phyloP scores from a whole-genome alignment of 2,329 filamentous ascomycete species.

The Cladophialophora bantiana region DNA sequence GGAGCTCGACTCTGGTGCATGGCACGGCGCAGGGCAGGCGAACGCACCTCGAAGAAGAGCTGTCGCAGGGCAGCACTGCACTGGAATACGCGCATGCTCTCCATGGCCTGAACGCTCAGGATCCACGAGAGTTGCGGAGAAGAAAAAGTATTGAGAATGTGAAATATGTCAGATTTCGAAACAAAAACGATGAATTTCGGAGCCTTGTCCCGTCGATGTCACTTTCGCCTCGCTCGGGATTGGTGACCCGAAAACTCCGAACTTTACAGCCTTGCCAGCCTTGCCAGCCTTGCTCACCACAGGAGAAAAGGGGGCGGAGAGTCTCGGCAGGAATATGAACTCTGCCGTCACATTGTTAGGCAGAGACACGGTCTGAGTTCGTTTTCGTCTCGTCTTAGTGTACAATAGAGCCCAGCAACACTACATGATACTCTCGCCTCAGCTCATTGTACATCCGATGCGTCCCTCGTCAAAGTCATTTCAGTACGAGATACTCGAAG shows the following conservation, averaged over 20 bases:
- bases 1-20: slow-evolving; percentile 24
- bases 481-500: background rate
- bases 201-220: slow-evolving; percentile 5
- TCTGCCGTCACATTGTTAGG: background rate
- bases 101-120: slow-evolving; percentile 23
- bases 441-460: background rate
- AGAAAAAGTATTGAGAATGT: background rate
- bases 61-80: slow-evolving; percentile 22
- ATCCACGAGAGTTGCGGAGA: background rate
- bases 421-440: background rate
- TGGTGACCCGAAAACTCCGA: slow-evolving; percentile 9
- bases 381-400: background rate
- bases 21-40: slow-evolving; percentile 12
- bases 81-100: slow-evolving; percentile 32
- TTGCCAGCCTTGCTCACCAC: background rate
- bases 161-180: background rate
- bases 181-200: background rate
- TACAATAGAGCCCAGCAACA: background rate
- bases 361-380: background rate
- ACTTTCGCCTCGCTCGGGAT: slow-evolving; percentile 1
- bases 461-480: background rate
- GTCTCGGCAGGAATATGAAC: background rate
- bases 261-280: background rate
- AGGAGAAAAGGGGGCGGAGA: background rate
- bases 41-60: slow-evolving; percentile 7